Evolutionary conservation across 1,284 basidiomycete species (phyloP).

Genomic region (Cutaneotrichosporon sp.): DNA sequence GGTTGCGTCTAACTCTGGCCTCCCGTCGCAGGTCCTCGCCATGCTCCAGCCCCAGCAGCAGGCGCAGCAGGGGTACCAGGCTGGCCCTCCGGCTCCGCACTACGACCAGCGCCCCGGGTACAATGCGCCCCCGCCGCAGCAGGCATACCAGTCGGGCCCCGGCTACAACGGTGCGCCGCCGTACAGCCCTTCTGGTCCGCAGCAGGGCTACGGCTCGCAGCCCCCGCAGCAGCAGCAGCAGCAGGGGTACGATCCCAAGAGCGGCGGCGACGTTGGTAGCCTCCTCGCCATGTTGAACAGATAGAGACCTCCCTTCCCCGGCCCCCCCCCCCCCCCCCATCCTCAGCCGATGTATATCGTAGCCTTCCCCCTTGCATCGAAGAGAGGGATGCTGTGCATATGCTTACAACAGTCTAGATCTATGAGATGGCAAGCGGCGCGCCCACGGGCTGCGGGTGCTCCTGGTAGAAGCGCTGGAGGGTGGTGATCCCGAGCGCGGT

Average conservation of each 20-base stretch:
- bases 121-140: conserved; percentile 3
- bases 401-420: conserved; percentile 3
- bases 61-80: conserved; percentile 5
- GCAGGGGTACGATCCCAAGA: conserved; percentile 20
- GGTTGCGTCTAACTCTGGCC: conserved; percentile 43
- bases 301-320: no score
- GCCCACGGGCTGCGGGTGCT: conserved; percentile 5
- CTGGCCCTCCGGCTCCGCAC: neutral
- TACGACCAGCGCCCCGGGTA: conserved; percentile 11
- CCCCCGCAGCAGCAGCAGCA: conserved; percentile 9
- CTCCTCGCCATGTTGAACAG: conserved; percentile 37
- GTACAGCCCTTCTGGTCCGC: neutral
- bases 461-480: conserved; percentile 5
- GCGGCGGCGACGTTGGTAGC: conserved; percentile 29
- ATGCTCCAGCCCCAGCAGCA: conserved; percentile 56
- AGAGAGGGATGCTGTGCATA: conserved; percentile 1
- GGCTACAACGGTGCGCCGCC: neutral
- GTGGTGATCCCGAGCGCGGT: conserved; percentile 8
- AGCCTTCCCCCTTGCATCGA: no score
- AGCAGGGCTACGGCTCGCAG: conserved; percentile 12
- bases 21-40: conserved; percentile 67
- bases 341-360: no score
- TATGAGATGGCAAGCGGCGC: neutral
- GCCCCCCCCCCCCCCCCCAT: no score
- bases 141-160: neutral